phyloP scores from a whole-genome alignment of 768 basidiomycete genomes.

The Tephrocybe rancida region DNA sequence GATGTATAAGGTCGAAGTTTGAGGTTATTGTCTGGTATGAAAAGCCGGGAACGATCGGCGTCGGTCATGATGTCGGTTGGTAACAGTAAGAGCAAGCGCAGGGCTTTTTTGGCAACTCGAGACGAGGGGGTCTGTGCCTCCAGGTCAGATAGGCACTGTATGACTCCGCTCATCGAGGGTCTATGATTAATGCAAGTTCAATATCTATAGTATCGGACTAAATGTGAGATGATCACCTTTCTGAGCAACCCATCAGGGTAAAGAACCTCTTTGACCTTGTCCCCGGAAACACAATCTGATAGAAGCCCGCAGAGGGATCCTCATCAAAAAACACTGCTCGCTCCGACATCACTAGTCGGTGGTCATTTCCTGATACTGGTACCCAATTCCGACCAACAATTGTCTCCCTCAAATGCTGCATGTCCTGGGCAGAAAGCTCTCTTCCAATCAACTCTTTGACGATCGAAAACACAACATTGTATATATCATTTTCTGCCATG shows the following conservation, averaged over 20 bases:
- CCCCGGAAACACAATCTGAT: slow-evolving; percentile 24
- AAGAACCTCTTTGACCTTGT: slow-evolving; percentile 24
- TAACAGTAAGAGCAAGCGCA: slow-evolving; percentile 29
- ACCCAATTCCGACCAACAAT: slow-evolving; percentile 32
- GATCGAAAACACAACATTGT: slow-evolving; percentile 20
- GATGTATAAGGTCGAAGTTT: slow-evolving; percentile 27
- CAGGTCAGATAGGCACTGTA: neutral
- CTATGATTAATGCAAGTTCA: slow-evolving; percentile 18
- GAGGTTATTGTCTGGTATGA: slow-evolving; percentile 35
- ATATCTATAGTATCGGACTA: neutral
- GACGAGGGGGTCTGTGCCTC: neutral
- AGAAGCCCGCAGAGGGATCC: slow-evolving; percentile 22
- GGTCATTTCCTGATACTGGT: slow-evolving; percentile 24
- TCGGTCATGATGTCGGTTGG: slow-evolving; percentile 22
- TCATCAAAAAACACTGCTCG: slow-evolving; percentile 23
- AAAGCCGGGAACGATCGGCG: slow-evolving; percentile 17
- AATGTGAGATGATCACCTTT: slow-evolving; percentile 29
- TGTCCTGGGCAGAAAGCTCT: slow-evolving; percentile 16
- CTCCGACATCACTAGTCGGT: slow-evolving; percentile 19
- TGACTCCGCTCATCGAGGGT: slow-evolving; percentile 30
- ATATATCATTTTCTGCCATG: neutral
- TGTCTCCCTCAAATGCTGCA: slow-evolving; percentile 15
- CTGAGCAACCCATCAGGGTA: slow-evolving; percentile 37
- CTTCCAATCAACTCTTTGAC: slow-evolving; percentile 32
- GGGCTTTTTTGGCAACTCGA: slow-evolving; percentile 22